Conservation (phyloP, 1,139 yeast genomes). For the Geotrichum phurueaensis region DNA sequence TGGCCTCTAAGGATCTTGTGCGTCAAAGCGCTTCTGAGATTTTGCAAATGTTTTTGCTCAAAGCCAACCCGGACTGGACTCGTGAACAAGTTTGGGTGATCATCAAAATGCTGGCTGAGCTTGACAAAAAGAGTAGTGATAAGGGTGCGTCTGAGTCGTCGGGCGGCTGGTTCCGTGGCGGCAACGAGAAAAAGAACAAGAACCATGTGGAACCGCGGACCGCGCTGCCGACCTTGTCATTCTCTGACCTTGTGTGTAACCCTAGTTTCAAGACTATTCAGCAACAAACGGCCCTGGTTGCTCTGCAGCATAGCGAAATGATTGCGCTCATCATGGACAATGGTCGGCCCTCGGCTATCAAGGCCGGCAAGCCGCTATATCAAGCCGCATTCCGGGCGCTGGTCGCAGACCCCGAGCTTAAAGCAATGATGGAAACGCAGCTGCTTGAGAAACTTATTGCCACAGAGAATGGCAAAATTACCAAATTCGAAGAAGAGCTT, state of each 20-base stretch:
- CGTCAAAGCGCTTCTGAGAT: constrained; percentile 83
- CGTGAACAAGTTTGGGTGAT: constrained; percentile 86
- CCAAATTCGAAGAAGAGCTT: constrained; percentile 65
- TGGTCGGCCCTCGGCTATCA: constrained; percentile 62
- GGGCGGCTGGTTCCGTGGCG: constrained; percentile 1
- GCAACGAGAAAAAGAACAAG: not conserved
- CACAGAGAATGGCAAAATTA: constrained; percentile 59
- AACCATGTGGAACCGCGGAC: not conserved
- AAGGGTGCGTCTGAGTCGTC: not conserved
- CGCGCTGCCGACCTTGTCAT: not conserved
- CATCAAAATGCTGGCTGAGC: constrained; percentile 53
- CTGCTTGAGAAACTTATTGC: constrained; percentile 50
- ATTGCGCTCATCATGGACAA: constrained; percentile 62
- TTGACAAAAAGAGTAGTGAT: not conserved
- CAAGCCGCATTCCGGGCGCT: constrained; percentile 72
- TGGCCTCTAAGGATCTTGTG: constrained; percentile 74
- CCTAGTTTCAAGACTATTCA: constrained; percentile 62
- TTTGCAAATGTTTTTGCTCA: constrained; percentile 67
- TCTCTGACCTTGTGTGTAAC: constrained; percentile 18
- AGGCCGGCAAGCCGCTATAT: constrained; percentile 80
- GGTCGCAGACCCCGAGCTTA: constrained; percentile 51
- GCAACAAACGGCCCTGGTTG: constrained; percentile 48
- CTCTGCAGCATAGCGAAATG: constrained; percentile 75
- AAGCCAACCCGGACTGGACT: constrained; percentile 50
- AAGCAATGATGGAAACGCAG: constrained; percentile 58